Base-by-base conservation (phyloP, 192 early-diverging fungal species). In the Endogone sp. region DNA sequence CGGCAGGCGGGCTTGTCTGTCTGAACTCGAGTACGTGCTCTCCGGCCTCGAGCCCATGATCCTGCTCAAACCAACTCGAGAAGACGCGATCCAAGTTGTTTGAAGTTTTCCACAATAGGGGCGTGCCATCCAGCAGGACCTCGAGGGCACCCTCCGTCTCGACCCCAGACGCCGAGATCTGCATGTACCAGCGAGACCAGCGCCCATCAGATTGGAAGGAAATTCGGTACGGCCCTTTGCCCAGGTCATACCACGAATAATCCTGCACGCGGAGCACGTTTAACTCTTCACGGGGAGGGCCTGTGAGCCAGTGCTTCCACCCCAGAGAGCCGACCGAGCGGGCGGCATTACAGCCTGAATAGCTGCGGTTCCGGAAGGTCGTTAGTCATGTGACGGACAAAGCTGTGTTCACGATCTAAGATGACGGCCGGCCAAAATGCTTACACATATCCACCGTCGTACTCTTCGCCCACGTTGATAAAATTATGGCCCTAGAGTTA, bases 201-300 rank as follows among this genome's bases (percentile, higher is more conserved):
- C 78, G 37, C 4, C 86, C 86, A 30, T 81, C 73, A n/a, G 76
- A 81, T 10, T 74, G 37, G 64, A 88, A 88, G 24, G 74, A 67
- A 28, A 88, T 64, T 31, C 70, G 67, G 67, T 85, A 85, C 8
- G 76, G 70, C 1, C 86, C 86, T 24, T 87, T 72, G n/a, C 73
- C 79, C 11, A 88, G 75, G 65, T 88, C 80, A 70, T 85, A 86
- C 86, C 86, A 88, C 8, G 82, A 66, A 54, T 86, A 85, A 58
- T 85, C 85, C 57, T 86, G 82, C 27, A 82, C 76, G 11, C 66
- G 66, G 13, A 82, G 62, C 8, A 75, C 75, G 31, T 71, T 65
- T 66, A 74, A 67, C 67, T 85, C 78, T 59, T 82, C 81, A 4
- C 61, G 60, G 2, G 79, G 63, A 21, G 58, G 25, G 29, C 69